A percentile compares a stretch with the other conserved stretches of the same genome.
Conservation (phyloP, 2,329 filamentous ascomycete genomes). For the Paracoccidioides brasiliensis region DNA sequence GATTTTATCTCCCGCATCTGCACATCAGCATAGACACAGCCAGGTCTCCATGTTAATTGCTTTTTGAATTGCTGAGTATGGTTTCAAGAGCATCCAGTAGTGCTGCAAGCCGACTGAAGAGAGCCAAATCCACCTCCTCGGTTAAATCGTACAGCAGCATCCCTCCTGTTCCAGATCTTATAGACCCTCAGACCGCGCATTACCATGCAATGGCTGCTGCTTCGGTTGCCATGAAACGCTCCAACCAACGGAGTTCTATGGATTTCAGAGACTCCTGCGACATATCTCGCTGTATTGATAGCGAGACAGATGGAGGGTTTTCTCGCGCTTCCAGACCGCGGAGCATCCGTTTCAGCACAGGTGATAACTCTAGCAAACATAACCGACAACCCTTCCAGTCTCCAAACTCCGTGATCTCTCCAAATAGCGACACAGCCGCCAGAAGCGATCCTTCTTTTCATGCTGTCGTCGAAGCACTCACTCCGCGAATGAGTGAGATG, state of each 20-base stretch:
- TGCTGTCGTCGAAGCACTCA: constrained; percentile 11
- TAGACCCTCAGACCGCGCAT: constrained; percentile 20
- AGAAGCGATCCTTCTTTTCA: constrained; percentile 9
- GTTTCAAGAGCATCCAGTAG: constrained; percentile 18
- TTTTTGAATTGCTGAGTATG: constrained; percentile 12
- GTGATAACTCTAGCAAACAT: background rate
- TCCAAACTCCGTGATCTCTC: background rate
- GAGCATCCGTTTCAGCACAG: constrained; percentile 5
- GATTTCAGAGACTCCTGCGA: background rate
- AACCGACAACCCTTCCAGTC: background rate
- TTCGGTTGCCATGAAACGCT: constrained; percentile 30
- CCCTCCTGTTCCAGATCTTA: constrained; percentile 14
- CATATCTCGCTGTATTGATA: background rate
- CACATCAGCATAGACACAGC: background rate
- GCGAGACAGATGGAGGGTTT: background rate
- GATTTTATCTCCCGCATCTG: background rate
- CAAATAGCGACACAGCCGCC: background rate
- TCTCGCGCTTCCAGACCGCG: background rate
- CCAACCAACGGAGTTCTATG: constrained; percentile 14
- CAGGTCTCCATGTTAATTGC: background rate
- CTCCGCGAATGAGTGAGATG: constrained; percentile 20
- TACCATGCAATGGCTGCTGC: constrained; percentile 30
- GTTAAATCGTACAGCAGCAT: constrained; percentile 19
- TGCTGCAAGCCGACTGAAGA: constrained; percentile 21
- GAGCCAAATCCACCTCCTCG: constrained; percentile 28